Evolutionary conservation across 192 early-diverging fungal genomes (phyloP).

Genomic region (Coemansia sp.): DNA sequence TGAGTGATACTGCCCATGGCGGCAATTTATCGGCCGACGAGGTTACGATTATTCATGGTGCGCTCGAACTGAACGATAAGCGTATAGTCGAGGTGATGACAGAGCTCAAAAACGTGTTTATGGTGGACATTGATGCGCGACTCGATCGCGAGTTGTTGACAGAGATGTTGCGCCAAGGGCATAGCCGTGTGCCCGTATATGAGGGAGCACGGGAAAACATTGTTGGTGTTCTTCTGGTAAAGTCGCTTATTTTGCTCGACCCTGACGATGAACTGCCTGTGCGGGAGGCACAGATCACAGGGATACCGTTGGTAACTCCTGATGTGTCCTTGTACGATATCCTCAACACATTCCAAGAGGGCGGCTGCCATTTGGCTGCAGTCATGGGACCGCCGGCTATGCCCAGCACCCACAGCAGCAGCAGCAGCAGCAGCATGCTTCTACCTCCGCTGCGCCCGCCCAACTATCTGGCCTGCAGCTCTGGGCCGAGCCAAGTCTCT

Average conservation of each 20-base stretch:
- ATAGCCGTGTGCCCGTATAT: constrained; percentile 77
- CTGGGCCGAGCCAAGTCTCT: no score
- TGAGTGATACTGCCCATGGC: constrained; percentile 68
- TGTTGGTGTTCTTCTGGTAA: constrained; percentile 77
- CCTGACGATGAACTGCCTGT: constrained; percentile 67
- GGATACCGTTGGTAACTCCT: constrained; percentile 50
- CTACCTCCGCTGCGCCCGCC: background rate
- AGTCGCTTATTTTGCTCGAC: constrained; percentile 71
- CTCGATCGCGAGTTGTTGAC: constrained; percentile 58
- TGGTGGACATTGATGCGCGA: constrained; percentile 61
- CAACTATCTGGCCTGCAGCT: background rate
- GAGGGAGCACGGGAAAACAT: constrained; percentile 61
- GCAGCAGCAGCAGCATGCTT: constrained; percentile 60
- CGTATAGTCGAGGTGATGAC: constrained; percentile 69
- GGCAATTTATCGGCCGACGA: constrained; percentile 75
- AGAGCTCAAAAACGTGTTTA: constrained; percentile 67
- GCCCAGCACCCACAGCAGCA: constrained; percentile 57
- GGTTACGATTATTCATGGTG: constrained; percentile 76
- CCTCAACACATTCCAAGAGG: constrained; percentile 81
- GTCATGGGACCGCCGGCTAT: constrained; percentile 57
- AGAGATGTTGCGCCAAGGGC: constrained; percentile 66
- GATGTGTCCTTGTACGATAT: constrained; percentile 64
- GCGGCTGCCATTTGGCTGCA: constrained; percentile 77
- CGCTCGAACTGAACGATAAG: constrained; percentile 74
- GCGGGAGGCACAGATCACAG: constrained; percentile 57